Conservation (phyloP, 345 rosid species). For the Capsella bursapastoris region DNA sequence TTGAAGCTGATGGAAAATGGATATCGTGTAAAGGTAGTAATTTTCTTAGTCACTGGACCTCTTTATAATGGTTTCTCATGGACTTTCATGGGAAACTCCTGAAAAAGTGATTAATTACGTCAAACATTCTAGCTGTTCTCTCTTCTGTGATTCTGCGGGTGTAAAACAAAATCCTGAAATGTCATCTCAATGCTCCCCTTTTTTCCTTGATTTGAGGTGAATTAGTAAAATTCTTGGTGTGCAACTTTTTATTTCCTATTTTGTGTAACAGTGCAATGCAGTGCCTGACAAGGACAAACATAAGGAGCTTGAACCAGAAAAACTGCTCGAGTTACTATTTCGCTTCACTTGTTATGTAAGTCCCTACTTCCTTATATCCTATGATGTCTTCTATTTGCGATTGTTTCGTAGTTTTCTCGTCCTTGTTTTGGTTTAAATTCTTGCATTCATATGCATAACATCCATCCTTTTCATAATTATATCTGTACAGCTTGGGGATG, state of each 20-base stretch:
- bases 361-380: neutral
- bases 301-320: constrained; percentile 58
- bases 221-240: neutral
- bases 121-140: neutral
- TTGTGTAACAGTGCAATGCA: constrained; percentile 69
- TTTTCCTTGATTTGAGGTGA: constrained; percentile 3
- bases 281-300: constrained; percentile 50
- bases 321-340: constrained; percentile 65
- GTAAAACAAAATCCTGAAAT: neutral
- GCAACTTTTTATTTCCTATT: constrained; percentile 5
- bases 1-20: constrained; percentile 77
- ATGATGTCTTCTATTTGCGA: neutral
- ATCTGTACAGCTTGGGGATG: constrained; percentile 66
- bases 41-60: constrained; percentile 7
- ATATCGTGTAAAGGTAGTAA: constrained; percentile 84
- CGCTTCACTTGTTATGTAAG: constrained; percentile 65
- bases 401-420: neutral
- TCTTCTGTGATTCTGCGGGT: neutral
- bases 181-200: neutral
- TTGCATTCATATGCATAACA: neutral
- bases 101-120: neutral
- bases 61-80: neutral
- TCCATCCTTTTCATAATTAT: constrained; percentile 11
- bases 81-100: neutral
- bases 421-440: constrained; percentile 9